phyloP scores from a whole-genome alignment of 2,329 filamentous ascomycete species.

The Trichoderma sp. region DNA sequence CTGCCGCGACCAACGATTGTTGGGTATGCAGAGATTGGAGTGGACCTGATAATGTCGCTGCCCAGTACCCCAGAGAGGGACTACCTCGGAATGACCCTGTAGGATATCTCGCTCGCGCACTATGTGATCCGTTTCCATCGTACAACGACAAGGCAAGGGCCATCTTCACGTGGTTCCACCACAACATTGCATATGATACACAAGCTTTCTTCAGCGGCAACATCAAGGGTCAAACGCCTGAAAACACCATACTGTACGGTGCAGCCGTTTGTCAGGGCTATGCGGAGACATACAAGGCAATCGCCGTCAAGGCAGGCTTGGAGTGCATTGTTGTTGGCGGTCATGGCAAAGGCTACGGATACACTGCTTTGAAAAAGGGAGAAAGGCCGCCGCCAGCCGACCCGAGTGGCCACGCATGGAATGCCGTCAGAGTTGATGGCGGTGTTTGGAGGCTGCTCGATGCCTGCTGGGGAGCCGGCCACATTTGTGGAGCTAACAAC shows the following conservation, averaged over 20 bases:
- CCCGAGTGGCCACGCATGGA: conserved; percentile 81
- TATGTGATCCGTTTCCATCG: conserved; percentile 80
- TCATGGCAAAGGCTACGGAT: conserved; percentile 85
- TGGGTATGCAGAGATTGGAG: conserved; percentile 88
- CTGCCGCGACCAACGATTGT: conserved; percentile 55
- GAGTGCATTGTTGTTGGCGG: conserved; percentile 75
- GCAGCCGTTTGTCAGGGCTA: conserved; percentile 92
- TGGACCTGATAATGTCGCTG: conserved; percentile 74
- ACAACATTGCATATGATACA: conserved; percentile 88
- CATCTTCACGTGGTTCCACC: conserved; percentile 93
- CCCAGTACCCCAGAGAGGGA: conserved; percentile 72
- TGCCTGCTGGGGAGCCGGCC: conserved; percentile 88
- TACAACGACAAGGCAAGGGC: conserved; percentile 87
- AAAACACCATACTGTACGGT: conserved; percentile 74
- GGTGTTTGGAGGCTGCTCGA: conserved; percentile 92
- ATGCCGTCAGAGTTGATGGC: conserved; percentile 83
- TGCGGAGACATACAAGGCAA: conserved; percentile 76
- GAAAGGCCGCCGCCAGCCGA: conserved; percentile 67
- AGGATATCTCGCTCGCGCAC: conserved; percentile 73
- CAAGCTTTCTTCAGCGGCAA: conserved; percentile 75
- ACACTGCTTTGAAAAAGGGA: conserved; percentile 64
- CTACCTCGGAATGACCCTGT: conserved; percentile 70
- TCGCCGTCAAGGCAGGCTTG: conserved; percentile 79
- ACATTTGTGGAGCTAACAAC: conserved; percentile 55
- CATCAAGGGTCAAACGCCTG: conserved; percentile 68